These are phyloP conservation scores for Crotalaria pallida DNA, from an alignment of 306 rosid species.

Conservation along the genomic window DNA sequence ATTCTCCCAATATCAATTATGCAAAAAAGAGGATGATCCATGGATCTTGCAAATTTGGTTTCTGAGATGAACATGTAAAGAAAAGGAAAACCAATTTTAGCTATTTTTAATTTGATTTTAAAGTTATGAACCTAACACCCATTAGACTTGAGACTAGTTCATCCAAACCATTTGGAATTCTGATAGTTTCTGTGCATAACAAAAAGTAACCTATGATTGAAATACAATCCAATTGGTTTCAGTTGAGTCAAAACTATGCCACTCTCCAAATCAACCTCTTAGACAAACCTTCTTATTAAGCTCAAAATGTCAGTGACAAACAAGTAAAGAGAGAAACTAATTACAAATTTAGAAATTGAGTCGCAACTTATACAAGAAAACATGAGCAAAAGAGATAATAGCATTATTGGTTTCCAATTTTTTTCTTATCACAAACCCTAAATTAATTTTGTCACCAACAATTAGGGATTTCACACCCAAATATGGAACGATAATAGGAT, in stretches of 20 bases:
- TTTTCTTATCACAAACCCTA: too few species aligned
- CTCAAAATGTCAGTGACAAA: too few species aligned
- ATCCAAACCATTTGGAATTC: not conserved
- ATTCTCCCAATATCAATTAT: not conserved
- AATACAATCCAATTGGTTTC: not conserved
- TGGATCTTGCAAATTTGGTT: not conserved
- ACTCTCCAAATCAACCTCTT: not conserved
- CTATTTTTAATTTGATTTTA: not conserved
- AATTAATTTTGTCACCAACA: too few species aligned
- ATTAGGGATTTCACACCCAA: too few species aligned
- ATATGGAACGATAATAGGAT: too few species aligned
- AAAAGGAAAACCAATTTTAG: not conserved
- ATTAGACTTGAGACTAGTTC: not conserved
- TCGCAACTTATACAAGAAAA: too few species aligned
- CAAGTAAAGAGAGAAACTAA: too few species aligned
- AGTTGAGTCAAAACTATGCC: not conserved
- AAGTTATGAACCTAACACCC: not conserved
- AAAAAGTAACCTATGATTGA: not conserved
- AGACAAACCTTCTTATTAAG: not conserved
- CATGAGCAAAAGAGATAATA: too few species aligned
- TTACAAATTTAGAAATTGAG: too few species aligned
- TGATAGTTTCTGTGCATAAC: not conserved
- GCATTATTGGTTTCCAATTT: too few species aligned
- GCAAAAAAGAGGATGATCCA: not conserved
- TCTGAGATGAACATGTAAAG: not conserved